Percentiles rank a stretch among this genome's conserved stretches.
Evolutionary conservation across 352 stramenopile species (phyloP).

Genomic region (Hyphochytrium catenoides): DNA sequence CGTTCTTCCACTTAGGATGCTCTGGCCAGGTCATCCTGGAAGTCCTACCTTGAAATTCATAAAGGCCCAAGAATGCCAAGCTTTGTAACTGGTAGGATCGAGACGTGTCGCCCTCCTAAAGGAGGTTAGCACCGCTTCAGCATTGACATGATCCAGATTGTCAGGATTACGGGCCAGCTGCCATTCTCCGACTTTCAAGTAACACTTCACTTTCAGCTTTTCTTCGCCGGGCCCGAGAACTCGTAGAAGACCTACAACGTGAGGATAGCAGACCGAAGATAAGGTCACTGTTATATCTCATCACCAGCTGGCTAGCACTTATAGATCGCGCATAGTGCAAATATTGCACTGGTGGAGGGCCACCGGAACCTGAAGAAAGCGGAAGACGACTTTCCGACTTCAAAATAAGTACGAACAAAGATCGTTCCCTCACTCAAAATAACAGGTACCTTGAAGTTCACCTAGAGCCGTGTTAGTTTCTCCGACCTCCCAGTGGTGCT

Average conservation of each 20-base stretch:
- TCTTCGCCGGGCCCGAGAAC: slow-evolving; percentile 13
- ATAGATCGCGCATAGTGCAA: no score
- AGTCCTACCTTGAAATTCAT: slow-evolving; percentile 91
- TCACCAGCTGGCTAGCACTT: neutral
- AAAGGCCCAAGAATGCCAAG: slow-evolving; percentile 90
- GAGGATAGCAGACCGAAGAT: neutral
- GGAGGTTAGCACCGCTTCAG: slow-evolving; percentile 32
- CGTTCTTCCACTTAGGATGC: no score
- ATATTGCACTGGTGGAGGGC: no score
- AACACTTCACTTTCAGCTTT: slow-evolving; percentile 36
- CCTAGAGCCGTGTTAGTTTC: slow-evolving; percentile 62
- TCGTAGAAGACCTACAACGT: neutral
- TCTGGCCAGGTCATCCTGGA: no score
- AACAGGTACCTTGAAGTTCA: no score
- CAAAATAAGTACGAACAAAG: no score
- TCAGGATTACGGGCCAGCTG: slow-evolving; percentile 50
- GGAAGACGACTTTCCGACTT: no score
- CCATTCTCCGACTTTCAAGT: slow-evolving; percentile 58
- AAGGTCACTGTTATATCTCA: neutral
- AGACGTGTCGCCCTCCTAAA: slow-evolving; percentile 36
- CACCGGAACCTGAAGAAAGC: no score
- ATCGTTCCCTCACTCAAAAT: no score
- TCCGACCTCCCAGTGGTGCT: slow-evolving; percentile 75
- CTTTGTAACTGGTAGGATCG: slow-evolving; percentile 44
- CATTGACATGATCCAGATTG: slow-evolving; percentile 40